Base-by-base conservation (phyloP, 306 rosid species). In the Gillenia trifoliata region DNA sequence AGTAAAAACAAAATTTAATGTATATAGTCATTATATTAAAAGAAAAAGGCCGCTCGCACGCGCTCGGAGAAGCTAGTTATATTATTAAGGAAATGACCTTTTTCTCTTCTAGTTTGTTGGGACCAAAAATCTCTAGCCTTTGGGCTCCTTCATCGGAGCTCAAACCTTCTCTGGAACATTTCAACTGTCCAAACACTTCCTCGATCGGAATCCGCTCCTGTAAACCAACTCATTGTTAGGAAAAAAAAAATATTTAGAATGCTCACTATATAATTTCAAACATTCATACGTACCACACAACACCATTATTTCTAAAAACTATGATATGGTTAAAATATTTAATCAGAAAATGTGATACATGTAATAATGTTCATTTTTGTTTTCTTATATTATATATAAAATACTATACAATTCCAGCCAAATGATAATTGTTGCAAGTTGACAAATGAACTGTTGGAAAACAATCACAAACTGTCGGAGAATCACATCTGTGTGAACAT, bases 91-190 rank as follows among this genome's bases (percentile, higher is more conserved):
- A 72, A 76, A 11, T 22, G 28, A 91, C 98, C 93, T 91, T 91
- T 77, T 91, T 94, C 93, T 94, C 98, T 77, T 94, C 98, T 74
- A 94, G 86, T 78, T 90, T 94, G 97, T 94, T 94, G 76, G 97
- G 98, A 22, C 98, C 98, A 64, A 94, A 94, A 66, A 94, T 94
- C 66, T 82, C 87, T 62, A 94, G 93, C 86, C 98, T 87, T 65
- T 77, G 79, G 80, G 80, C 93, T 80, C 98, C 98, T 81, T 94
- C 98, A 12, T 82, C 89, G 0, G 86, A 33, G 69, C 83, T 66
- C 64, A 94, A 77, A 60, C 98, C 98, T 80, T 91, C 98, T 74
- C 54, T 81, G 64, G 90, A 55, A 76, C 98, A 94, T 94, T 94
- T 91, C 86, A 94, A 41, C 79, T 91, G 95, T 71, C 79, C 91